A percentile compares a stretch with the other conserved stretches of the same genome.
Conservation (phyloP, 257 asterid genomes). For the Apocynum venetum region DNA sequence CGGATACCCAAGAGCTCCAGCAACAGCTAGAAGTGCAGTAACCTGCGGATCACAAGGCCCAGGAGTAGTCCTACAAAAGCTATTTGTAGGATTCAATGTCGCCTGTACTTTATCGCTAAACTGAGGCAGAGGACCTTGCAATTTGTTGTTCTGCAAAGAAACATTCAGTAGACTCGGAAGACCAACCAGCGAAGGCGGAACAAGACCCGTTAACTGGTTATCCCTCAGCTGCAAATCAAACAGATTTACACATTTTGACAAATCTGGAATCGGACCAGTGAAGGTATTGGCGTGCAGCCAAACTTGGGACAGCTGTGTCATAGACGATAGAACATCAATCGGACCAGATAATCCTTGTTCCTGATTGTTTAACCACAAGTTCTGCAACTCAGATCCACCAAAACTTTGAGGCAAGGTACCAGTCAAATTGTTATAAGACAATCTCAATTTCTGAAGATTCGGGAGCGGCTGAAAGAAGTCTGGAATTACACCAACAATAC, state of each 20-base stretch:
- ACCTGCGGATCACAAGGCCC: constrained; percentile 92
- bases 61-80: constrained; percentile 54
- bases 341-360: constrained; percentile 50
- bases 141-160: constrained; percentile 60
- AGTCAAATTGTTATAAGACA: constrained; percentile 68
- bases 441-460: constrained; percentile 51
- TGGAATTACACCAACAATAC: constrained; percentile 55
- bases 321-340: constrained; percentile 54
- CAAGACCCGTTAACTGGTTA: constrained; percentile 63
- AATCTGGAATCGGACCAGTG: constrained; percentile 76
- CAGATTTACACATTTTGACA: constrained; percentile 57
- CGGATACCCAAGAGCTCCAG: constrained; percentile 73
- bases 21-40: constrained; percentile 64
- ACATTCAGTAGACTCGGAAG: constrained; percentile 51
- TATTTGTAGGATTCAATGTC: constrained; percentile 39
- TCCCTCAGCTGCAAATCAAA: constrained; percentile 84
- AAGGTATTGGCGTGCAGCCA: constrained; percentile 78
- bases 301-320: constrained; percentile 63
- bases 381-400: constrained; percentile 58
- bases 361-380: constrained; percentile 84
- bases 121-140: constrained; percentile 74
- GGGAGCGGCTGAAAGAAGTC: constrained; percentile 60
- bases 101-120: constrained; percentile 31
- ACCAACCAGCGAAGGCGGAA: constrained; percentile 50
- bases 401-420: constrained; percentile 67